Conservation (phyloP, 306 rosid species). For the Abrus precatorius region DNA sequence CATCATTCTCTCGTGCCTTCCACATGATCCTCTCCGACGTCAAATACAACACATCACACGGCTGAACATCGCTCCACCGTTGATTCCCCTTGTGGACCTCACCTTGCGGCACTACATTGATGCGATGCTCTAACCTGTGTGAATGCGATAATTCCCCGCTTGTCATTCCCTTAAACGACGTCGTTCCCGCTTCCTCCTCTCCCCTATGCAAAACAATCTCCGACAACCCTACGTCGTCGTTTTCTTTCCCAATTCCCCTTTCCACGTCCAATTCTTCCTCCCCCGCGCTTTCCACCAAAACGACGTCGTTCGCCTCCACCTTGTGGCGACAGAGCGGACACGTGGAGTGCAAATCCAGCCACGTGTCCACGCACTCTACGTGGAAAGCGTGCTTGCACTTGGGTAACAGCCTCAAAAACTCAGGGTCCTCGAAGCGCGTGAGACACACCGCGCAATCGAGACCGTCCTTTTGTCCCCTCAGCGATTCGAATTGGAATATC, state of each 20-base stretch:
- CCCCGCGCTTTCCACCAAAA: background rate
- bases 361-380: constrained; percentile 68
- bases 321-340: constrained; percentile 80
- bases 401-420: constrained; percentile 74
- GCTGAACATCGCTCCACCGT: constrained; percentile 70
- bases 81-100: constrained; percentile 20
- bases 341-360: constrained; percentile 79
- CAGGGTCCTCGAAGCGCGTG: constrained; percentile 61
- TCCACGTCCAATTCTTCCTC: constrained; percentile 33
- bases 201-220: background rate
- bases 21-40: constrained; percentile 65
- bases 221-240: background rate
- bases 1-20: background rate
- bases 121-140: constrained; percentile 65
- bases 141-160: background rate
- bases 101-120: constrained; percentile 56
- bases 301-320: constrained; percentile 51
- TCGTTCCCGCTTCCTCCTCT: background rate
- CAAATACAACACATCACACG: constrained; percentile 62
- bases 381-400: constrained; percentile 67
- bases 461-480: constrained; percentile 68
- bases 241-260: too few species aligned
- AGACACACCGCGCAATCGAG: constrained; percentile 81
- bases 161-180: constrained; percentile 38
- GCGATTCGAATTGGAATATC: constrained; percentile 63